These are phyloP conservation scores for Trichothecium roseum DNA, from an alignment of 2,329 filamentous ascomycete species.

Conservation along the genomic window DNA sequence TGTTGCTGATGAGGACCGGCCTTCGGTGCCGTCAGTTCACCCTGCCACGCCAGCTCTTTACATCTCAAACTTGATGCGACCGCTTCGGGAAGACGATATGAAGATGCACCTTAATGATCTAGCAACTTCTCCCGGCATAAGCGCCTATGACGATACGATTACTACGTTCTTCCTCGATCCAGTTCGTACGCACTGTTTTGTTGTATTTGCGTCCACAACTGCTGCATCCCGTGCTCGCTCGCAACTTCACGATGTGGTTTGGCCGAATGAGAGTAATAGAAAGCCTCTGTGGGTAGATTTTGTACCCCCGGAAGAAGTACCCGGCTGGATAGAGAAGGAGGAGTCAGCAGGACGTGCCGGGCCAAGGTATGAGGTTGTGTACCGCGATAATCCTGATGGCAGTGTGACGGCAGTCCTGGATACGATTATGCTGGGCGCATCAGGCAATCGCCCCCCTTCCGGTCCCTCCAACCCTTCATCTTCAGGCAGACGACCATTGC, in stretches of 20 bases:
- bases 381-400: constrained; percentile 47
- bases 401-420: constrained; percentile 43
- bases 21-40: constrained; percentile 47
- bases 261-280: constrained; percentile 78
- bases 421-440: neutral
- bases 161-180: constrained; percentile 68
- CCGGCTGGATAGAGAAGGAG: constrained; percentile 65
- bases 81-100: constrained; percentile 59
- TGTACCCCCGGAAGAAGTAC: constrained; percentile 64
- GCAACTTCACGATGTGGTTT: constrained; percentile 66
- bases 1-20: too few species aligned
- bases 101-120: constrained; percentile 59
- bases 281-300: constrained; percentile 86
- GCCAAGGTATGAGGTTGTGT: constrained; percentile 62
- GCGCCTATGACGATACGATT: constrained; percentile 43
- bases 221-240: constrained; percentile 69
- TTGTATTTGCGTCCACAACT: constrained; percentile 55
- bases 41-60: constrained; percentile 70
- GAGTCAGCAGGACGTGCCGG: constrained; percentile 28
- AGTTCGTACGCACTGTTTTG: constrained; percentile 82
- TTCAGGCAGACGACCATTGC: constrained; percentile 17
- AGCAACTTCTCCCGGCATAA: constrained; percentile 45
- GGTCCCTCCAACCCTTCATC: neutral
- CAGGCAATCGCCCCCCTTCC: neutral
- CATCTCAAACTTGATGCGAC: constrained; percentile 83